Conservation (phyloP, 2,329 filamentous ascomycete species). For the Pseudocercospora fijiensis region DNA sequence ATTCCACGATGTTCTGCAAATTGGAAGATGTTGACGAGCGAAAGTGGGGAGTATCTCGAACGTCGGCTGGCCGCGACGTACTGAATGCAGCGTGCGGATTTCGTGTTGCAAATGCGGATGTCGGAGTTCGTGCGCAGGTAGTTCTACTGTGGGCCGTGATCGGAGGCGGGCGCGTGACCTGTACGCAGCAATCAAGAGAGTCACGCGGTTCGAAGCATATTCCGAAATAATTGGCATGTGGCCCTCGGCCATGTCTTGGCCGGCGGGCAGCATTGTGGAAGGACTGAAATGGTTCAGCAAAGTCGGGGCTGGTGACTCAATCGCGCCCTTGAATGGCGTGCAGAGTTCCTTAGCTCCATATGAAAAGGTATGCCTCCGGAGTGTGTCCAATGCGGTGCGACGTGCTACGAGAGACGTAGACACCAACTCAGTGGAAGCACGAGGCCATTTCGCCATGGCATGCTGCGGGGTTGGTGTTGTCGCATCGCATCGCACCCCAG, state of each 20-base stretch:
- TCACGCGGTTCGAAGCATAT: neutral
- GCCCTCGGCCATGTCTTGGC: neutral
- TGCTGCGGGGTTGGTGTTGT: conserved; percentile 2
- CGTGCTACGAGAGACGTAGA: neutral
- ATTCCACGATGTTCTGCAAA: neutral
- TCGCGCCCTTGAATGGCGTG: neutral
- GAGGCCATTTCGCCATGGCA: conserved; percentile 1
- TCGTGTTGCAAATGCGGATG: conserved; percentile 1
- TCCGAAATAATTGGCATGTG: neutral
- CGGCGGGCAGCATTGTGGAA: conserved; percentile 4
- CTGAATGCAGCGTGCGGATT: conserved; percentile 14
- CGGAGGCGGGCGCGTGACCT: conserved; percentile 7
- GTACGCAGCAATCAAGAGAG: neutral
- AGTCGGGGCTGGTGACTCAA: neutral
- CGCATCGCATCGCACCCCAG: neutral
- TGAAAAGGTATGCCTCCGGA: neutral
- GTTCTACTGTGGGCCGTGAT: neutral
- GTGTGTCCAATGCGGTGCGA: neutral
- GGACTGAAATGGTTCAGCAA: neutral
- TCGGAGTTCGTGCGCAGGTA: conserved; percentile 7
- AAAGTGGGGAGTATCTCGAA: conserved; percentile 74
- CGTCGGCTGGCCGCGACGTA: conserved; percentile 72
- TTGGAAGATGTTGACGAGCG: conserved; percentile 4
- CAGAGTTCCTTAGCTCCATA: neutral
- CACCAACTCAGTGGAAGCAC: neutral